These are phyloP conservation scores for Mastigamoeba balamuthi DNA, from an alignment of 78 protist genomes.

Conservation along the genomic window DNA sequence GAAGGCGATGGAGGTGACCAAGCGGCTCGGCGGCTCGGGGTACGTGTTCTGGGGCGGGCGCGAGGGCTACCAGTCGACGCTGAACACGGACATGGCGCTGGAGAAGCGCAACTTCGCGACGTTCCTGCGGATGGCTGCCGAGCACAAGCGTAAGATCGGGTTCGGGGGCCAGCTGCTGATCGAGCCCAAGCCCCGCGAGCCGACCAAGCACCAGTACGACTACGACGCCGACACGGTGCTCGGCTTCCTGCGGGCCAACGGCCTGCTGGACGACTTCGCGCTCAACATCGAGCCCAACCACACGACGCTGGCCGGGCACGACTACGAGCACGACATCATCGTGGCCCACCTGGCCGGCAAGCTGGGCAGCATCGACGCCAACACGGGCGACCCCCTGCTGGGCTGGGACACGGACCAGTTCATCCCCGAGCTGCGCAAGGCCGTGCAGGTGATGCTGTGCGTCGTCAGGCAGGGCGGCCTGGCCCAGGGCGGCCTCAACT, in stretches of 20 bases:
- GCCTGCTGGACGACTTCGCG: neutral
- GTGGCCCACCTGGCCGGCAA: neutral
- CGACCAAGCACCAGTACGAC: constrained; percentile 11
- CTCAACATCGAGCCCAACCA: neutral
- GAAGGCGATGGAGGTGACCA: constrained; percentile 5
- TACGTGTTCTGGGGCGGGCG: constrained; percentile 12
- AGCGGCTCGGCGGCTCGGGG: neutral
- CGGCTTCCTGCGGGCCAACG: neutral
- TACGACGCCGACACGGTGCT: neutral
- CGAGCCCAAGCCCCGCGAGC: constrained; percentile 11
- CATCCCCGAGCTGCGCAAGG: neutral
- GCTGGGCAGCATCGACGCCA: constrained; percentile 4
- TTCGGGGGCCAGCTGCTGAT: neutral
- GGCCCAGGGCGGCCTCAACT: constrained; percentile 2
- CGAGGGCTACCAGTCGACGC: neutral
- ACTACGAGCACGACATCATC: neutral
- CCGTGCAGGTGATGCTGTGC: neutral
- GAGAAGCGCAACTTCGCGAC: neutral
- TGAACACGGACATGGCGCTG: neutral
- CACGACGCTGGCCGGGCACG: neutral
- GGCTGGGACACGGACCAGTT: constrained; percentile 2
- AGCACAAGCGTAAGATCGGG: neutral
- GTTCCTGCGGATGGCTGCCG: neutral
- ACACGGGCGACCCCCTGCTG: neutral
- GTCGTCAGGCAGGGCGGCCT: neutral